Conservation (phyloP, 768 basidiomycete genomes). For the Tephrocybe sp. region DNA sequence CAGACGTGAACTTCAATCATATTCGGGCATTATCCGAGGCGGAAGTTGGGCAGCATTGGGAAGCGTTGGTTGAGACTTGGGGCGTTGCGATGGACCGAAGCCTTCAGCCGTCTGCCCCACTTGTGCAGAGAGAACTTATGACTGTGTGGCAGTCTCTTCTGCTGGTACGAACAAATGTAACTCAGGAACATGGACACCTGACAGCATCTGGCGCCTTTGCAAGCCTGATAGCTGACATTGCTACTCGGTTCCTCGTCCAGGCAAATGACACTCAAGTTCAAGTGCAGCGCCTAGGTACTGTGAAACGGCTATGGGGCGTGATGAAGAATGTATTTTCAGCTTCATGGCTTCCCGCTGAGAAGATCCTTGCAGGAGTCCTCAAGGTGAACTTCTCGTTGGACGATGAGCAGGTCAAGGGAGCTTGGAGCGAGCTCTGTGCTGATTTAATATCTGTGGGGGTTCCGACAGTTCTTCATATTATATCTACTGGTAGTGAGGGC, state of each 20-base stretch:
- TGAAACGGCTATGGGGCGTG: conserved; percentile 50
- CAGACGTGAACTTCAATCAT: conserved; percentile 18
- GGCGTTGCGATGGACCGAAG: conserved; percentile 21
- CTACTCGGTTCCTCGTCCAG: conserved; percentile 35
- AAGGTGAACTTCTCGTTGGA: conserved; percentile 40
- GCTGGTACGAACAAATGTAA: conserved; percentile 46
- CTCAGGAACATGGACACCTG: conserved; percentile 36
- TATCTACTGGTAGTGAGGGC: conserved; percentile 29
- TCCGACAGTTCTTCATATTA: conserved; percentile 36
- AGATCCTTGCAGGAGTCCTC: conserved; percentile 46
- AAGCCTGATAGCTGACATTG: conserved; percentile 29
- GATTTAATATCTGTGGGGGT: conserved; percentile 44
- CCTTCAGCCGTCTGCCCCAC: conserved; percentile 9
- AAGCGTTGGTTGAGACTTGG: conserved; percentile 39
- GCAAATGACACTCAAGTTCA: conserved; percentile 27
- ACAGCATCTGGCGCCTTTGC: conserved; percentile 34
- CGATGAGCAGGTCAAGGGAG: conserved; percentile 34
- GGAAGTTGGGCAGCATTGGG: conserved; percentile 41
- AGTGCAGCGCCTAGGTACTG: conserved; percentile 34
- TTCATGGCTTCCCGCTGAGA: conserved; percentile 45
- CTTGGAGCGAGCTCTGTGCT: conserved; percentile 52
- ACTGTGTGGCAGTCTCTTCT: conserved; percentile 57
- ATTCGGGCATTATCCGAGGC: conserved; percentile 34
- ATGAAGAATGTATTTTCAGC: conserved; percentile 48
- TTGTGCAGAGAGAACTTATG: conserved; percentile 37